These are phyloP conservation scores for Hypoxylon fuscum DNA, from an alignment of 495 filamentous ascomycete genomes.

Conservation along the genomic window DNA sequence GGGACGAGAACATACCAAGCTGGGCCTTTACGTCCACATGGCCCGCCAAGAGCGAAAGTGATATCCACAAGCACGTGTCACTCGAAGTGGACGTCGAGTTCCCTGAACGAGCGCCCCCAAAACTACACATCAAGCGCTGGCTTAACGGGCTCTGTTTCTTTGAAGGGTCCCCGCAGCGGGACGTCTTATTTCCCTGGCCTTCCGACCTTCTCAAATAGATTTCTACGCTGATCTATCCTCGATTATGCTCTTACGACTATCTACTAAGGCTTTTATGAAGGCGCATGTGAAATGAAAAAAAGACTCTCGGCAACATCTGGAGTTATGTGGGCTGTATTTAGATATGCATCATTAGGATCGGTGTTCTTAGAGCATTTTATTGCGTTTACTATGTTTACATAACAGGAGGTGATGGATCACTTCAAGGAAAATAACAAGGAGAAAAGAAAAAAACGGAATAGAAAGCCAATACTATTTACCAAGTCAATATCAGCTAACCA, in stretches of 20 bases:
- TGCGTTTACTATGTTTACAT: conserved; percentile 14
- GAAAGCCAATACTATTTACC: conserved; percentile 6
- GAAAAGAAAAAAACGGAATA: background rate
- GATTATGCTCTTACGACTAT: background rate
- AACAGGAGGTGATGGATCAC: too few species aligned
- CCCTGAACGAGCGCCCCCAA: conserved; percentile 24
- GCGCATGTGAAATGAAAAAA: too few species aligned
- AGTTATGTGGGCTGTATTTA: background rate
- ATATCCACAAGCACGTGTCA: conserved; percentile 42
- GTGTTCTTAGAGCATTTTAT: conserved; percentile 8
- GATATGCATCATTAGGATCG: background rate
- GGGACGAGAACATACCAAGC: conserved; percentile 22
- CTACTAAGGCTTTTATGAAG: too few species aligned
- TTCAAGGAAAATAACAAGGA: too few species aligned
- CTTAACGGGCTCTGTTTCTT: conserved; percentile 44
- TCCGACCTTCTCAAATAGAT: conserved; percentile 22
- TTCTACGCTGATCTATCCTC: background rate
- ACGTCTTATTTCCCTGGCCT: conserved; percentile 46
- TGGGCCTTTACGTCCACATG: conserved; percentile 39
- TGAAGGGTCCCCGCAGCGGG: conserved; percentile 1
- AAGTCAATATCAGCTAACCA: too few species aligned
- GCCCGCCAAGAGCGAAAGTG: conserved; percentile 5
- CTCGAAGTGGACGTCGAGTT: conserved; percentile 41
- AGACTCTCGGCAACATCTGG: too few species aligned
- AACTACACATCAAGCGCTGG: conserved; percentile 43